Evolutionary conservation across 306 rosid genomes (phyloP).

Genomic region (Cercis canadensis): DNA sequence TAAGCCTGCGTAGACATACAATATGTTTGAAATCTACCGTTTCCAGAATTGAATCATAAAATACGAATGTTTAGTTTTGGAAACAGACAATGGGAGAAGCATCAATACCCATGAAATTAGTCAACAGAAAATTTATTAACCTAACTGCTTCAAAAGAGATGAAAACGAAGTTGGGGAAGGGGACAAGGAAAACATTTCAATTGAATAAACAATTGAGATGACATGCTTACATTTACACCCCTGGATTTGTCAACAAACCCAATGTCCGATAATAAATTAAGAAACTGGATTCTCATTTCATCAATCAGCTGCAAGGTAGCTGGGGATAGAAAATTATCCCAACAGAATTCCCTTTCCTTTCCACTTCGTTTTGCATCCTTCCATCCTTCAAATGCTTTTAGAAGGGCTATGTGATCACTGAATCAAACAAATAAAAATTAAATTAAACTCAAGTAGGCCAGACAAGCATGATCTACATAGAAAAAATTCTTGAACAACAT

Average conservation of each 20-base stretch:
- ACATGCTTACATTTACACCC: constrained; percentile 70
- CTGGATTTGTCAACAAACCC: constrained; percentile 92
- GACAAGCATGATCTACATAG: constrained; percentile 18
- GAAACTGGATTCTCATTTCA: constrained; percentile 93
- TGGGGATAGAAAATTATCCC: constrained; percentile 90
- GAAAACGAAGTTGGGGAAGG: constrained; percentile 17
- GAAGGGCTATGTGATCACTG: constrained; percentile 96
- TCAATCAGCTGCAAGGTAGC: constrained; percentile 93
- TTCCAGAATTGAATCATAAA: constrained; percentile 24
- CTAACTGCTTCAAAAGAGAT: constrained; percentile 20
- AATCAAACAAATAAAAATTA: constrained; percentile 28
- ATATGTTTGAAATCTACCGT: constrained; percentile 20
- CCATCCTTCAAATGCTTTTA: constrained; percentile 96
- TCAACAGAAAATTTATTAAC: not conserved
- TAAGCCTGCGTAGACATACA: constrained; percentile 67
- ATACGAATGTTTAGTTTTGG: not conserved
- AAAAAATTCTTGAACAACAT: constrained; percentile 8
- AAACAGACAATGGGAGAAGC: constrained; percentile 2
- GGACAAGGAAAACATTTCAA: constrained; percentile 7
- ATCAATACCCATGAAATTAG: not conserved
- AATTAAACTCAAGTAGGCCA: constrained; percentile 32
- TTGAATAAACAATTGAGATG: constrained; percentile 17
- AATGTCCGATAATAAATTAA: constrained; percentile 80
- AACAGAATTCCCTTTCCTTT: constrained; percentile 70
- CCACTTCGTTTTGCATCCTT: constrained; percentile 81